Conservation (phyloP, 257 asterid species). For the Petunia secreta region DNA sequence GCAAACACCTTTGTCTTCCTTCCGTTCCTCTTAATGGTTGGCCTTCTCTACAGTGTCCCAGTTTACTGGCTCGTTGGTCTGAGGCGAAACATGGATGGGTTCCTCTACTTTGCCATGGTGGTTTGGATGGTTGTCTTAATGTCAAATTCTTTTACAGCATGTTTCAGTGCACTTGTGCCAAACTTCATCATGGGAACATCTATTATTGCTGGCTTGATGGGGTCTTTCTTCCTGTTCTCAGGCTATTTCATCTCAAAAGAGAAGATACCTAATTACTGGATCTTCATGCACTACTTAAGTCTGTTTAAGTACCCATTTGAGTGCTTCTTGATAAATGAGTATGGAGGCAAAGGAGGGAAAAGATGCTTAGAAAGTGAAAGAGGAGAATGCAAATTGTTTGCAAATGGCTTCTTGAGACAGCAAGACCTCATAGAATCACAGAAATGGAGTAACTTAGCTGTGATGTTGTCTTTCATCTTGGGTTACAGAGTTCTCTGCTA, state of each 20-base stretch:
- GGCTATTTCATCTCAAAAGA: slow-evolving; percentile 74
- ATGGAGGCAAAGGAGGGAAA: slow-evolving; percentile 62
- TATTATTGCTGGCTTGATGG: slow-evolving; percentile 87
- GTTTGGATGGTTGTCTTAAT: slow-evolving; percentile 72
- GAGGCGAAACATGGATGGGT: slow-evolving; percentile 55
- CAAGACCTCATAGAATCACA: slow-evolving; percentile 61
- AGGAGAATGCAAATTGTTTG: slow-evolving; percentile 58
- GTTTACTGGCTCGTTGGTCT: slow-evolving; percentile 86
- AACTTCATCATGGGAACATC: slow-evolving; percentile 86
- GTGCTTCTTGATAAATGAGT: slow-evolving; percentile 79
- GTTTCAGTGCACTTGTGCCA: slow-evolving; percentile 85
- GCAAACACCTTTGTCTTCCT: slow-evolving; percentile 76
- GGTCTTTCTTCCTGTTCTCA: slow-evolving; percentile 85
- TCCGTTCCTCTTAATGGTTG: slow-evolving; percentile 69
- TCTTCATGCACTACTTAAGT: slow-evolving; percentile 87
- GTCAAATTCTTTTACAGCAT: slow-evolving; percentile 88
- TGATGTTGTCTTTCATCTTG: slow-evolving; percentile 67
- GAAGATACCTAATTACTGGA: slow-evolving; percentile 70
- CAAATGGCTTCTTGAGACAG: slow-evolving; percentile 56
- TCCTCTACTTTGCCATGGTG: slow-evolving; percentile 67
- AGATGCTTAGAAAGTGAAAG: slow-evolving; percentile 55
- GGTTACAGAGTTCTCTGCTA: slow-evolving; percentile 76
- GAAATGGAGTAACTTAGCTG: slow-evolving; percentile 72
- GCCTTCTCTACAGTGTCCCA: slow-evolving; percentile 58
- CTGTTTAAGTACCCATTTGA: slow-evolving; percentile 86